Base-by-base conservation (phyloP, 2,329 filamentous ascomycete species). In the Colletotrichum zoysiae region DNA sequence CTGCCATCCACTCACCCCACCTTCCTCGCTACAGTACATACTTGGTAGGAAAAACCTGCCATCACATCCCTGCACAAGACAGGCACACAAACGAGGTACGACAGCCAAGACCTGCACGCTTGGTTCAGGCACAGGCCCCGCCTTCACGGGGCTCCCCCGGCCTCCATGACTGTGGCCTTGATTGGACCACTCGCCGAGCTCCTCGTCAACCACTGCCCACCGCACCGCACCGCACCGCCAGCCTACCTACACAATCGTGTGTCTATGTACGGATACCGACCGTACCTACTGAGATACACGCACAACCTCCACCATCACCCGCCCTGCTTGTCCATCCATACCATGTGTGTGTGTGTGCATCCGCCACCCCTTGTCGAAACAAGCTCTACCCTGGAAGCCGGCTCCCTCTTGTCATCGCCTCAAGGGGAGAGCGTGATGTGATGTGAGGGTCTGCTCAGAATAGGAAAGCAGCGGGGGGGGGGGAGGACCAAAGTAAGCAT, bases 301-400 rank as follows among this genome's bases (percentile, higher is more conserved):
- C 46, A 40, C 35, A 51, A 11, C 20, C 5, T 18, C 26, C 44
- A 26, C 50, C 48, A 26, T 50, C 48, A 50, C n/a, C 48, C 48
- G 12, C 30, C 59, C n/a, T n/a, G n/a, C n/a, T 44, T 23, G 48
- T 35, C 23, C 51, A 51, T 11, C 35, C 48, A 63, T 26, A 26
- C 46, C 44, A 46, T 48, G 46, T 12, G 9, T 23, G 46, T 48
- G 46, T 12, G 9, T 23, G 46, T 5, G 9, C 40, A 35, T 38
- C 61, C 23, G 20, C 16, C 38, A n/a, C 69, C 59, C 69, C 65
- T 42, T 63, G 55, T 69, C 69, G 65, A 71, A 71, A 71, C 69
- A 71, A 69, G 65, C 69, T 71, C 53, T 69, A 50, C 69, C 69
- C 69, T 63, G 48, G 59, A 57, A 64, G 33, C 30, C 33, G 30